Evolutionary conservation across 805 yeast genomes (phyloP), one percentile per base, ranked within the genome.

Genomic region (Wickerhamomyces bisporus): DNA sequence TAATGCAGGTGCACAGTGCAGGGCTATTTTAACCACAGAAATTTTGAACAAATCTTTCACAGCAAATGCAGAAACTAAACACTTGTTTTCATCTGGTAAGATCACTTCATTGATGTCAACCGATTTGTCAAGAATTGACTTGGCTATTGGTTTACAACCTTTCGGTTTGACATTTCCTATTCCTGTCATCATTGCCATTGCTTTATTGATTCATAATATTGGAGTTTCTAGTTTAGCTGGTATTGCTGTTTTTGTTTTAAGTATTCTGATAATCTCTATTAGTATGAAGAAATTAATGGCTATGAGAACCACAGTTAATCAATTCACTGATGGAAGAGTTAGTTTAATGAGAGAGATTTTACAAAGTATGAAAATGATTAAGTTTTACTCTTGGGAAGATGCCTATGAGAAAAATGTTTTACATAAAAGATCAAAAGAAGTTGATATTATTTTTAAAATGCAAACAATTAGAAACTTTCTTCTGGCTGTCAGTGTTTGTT

Each of bases 311-410:
- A 58, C 57, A 26, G 81, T 80, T n/a, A 75, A 75, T 43, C 61
- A 65, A 16, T 71, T 60, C 48, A 84, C 88, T 15, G 93, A 85
- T 60, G 51, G 61, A 18, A 71, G 95, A 52, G 79, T 85, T 19
- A 61, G 68, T 34, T 65, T 67, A 45, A 71, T 80, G 55, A 76
- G 80, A 51, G 88, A 81, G 54, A 72, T 79, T 24, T 60, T 81
- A 43, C 71, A 68, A 44, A 73, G 76, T 50, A 71, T 81, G 62
- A 80, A 76, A 49, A 71, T 81, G 57, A 82, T 86, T 61, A 86
- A 86, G 64, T 84, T 71, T 57, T 86, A 86, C 55, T 81, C 91
- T 2, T 86, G 95, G 95, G 95, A 87, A 61, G 70, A 68, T 20
- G 86, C 95, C 1, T 86, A 85, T 57, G 66, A 68, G 38, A 57